Base-by-base conservation (phyloP, 495 filamentous ascomycete species). In the Bryoglossum gracile region DNA sequence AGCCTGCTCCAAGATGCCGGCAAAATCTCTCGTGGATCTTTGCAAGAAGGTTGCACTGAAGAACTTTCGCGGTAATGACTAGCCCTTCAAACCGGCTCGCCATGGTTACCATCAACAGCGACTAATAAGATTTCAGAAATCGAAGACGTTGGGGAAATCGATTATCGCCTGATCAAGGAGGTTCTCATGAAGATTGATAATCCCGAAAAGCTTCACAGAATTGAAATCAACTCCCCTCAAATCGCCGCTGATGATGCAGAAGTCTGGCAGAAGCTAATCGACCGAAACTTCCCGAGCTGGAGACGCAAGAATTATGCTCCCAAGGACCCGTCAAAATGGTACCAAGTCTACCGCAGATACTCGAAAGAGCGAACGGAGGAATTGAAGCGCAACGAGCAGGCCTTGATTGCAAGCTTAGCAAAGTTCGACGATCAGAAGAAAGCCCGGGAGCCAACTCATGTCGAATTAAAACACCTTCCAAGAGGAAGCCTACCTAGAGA, bases 241-340 rank as follows among this genome's bases (percentile, higher is more conserved):
- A 68, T 89, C 51, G 61, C 64, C 48, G 70, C 72, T 35, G 68
- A 77, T 34, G 73, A 80, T 50, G 68, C 62, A 24, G 83, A 87
- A 55, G 61, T 87, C 36, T 89, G 85, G 85, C 55, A 70, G 3
- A 67, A 72, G 9, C 77, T 88, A 61, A 84, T 89, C 60, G 77
- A 74, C 34, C 73, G 80, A 22, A 81, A 87, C 55, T 77, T 87
- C 46, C 78, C 78, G 2, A 63, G 70, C 33, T 84, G 77, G 74
- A 56, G 61, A 24, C 58, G 46, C n/a, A 73, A 77, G 55, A 72
- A 72, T 41, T 70, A 75, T 23, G 46, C 76, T 16, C 84, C 82
- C 10, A 65, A 70, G 37, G 65, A 80, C 43, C 68, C 77, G 0
- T 63, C 68, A 10, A 73, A 71, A 33, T 87, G 83, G 82, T 77